A percentile compares a stretch with the other conserved stretches of the same genome.
Conservation (phyloP, 441 rosid species). For the Corymbia calophylla region DNA sequence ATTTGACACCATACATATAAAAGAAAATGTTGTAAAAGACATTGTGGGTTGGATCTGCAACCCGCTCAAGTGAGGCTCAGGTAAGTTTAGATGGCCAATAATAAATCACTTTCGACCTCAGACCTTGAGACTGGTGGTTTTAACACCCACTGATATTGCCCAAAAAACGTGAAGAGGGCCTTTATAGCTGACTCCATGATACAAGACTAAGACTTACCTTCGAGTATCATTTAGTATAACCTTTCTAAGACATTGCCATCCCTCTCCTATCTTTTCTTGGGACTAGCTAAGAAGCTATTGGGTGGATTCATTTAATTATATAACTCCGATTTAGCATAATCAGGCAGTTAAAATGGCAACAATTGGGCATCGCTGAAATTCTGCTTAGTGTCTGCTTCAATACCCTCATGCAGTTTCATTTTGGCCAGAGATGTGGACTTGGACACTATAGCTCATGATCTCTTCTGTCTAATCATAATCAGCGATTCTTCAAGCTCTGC, state of each 20-base stretch:
- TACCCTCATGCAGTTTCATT: conserved; percentile 59
- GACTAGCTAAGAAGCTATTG: background rate
- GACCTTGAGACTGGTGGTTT: no score
- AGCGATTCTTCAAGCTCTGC: conserved; percentile 92
- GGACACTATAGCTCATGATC: conserved; percentile 48
- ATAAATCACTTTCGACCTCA: no score
- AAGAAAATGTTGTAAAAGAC: no score
- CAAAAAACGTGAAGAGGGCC: no score
- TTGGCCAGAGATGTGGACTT: conserved; percentile 61
- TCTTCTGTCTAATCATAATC: conserved; percentile 39
- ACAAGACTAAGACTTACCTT: no score
- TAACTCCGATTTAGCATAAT: rapidly evolving
- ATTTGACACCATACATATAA: no score
- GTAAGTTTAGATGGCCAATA: no score
- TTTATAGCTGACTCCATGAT: no score
- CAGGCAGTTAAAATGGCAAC: background rate
- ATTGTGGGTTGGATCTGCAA: no score
- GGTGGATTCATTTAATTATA: background rate
- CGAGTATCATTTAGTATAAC: background rate
- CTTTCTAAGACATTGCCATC: background rate
- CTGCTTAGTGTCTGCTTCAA: background rate
- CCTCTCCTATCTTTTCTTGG: background rate
- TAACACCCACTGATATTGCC: no score
- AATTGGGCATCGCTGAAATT: background rate
- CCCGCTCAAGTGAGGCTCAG: no score